Evolutionary conservation across 2,329 filamentous ascomycete genomes (phyloP).

Genomic region (Fusarium sp.): DNA sequence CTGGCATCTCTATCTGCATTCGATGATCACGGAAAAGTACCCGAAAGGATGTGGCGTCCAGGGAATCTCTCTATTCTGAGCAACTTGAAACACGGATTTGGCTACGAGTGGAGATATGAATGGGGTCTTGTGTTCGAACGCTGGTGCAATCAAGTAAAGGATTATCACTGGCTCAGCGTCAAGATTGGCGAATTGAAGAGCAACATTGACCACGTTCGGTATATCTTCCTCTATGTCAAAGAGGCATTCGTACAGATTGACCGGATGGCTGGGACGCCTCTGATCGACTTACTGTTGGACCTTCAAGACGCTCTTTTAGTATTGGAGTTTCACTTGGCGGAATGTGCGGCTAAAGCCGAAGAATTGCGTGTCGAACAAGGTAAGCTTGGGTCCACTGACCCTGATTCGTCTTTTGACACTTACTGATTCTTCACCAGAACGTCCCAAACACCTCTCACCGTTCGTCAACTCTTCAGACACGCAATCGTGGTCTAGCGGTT

Average conservation of each 20-base stretch:
- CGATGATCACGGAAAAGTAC: not conserved
- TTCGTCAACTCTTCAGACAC: not conserved
- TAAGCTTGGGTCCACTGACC: not conserved
- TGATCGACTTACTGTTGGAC: not conserved
- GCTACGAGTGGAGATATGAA: rapidly evolving
- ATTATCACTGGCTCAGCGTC: not conserved
- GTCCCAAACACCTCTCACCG: not conserved
- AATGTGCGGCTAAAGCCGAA: not conserved
- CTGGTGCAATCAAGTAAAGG: not conserved
- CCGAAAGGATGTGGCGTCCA: not conserved
- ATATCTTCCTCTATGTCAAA: not conserved
- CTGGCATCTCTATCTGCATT: not conserved
- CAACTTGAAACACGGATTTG: not conserved
- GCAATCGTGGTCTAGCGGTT: not conserved
- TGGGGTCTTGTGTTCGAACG: not conserved
- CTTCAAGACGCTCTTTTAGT: no score
- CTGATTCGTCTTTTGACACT: no score
- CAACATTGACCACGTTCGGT: not conserved
- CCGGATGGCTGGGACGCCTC: not conserved
- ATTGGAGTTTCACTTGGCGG: no score
- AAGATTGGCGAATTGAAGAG: not conserved
- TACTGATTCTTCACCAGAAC: no score
- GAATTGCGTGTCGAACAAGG: not conserved
- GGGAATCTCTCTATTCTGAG: not conserved
- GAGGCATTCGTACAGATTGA: not conserved